A percentile compares a stretch with the other conserved stretches of the same genome.
Evolutionary conservation across 1,139 yeast species (phyloP).

Genomic region (Pneumocystis murina): DNA sequence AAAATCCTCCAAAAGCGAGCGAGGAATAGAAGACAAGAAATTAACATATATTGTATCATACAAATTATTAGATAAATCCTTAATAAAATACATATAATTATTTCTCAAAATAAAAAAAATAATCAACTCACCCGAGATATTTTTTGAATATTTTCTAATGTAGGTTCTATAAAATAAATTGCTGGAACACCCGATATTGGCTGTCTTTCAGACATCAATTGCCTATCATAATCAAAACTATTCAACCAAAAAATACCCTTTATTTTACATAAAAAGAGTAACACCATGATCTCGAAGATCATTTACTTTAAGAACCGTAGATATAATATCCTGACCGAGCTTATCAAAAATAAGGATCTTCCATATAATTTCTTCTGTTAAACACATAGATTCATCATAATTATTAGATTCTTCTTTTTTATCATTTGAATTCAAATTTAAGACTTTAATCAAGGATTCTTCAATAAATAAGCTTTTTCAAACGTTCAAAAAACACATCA

Average conservation of each 20-base stretch:
- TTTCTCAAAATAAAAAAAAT: background rate
- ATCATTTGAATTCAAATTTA: background rate
- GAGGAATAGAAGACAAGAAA: constrained; percentile 63
- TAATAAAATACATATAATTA: background rate
- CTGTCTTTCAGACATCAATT: constrained; percentile 51
- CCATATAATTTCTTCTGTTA: constrained; percentile 37
- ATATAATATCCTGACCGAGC: constrained; percentile 68
- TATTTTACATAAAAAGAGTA: constrained; percentile 53
- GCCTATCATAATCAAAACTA: constrained; percentile 13
- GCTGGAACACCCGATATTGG: constrained; percentile 88
- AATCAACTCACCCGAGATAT: constrained; percentile 33
- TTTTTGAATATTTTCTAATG: constrained; percentile 50
- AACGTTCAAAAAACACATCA: background rate
- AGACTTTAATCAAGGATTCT: background rate
- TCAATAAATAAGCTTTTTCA: background rate
- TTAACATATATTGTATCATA: constrained; percentile 73
- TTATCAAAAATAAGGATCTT: constrained; percentile 78
- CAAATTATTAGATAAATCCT: constrained; percentile 56
- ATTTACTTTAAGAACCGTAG: constrained; percentile 79
- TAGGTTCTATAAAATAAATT: constrained; percentile 80
- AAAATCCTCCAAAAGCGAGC: constrained; percentile 72
- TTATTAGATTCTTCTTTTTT: background rate
- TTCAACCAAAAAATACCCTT: background rate
- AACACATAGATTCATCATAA: background rate
- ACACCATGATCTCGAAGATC: constrained; percentile 65